Conservation (phyloP, 768 basidiomycete species). For the Tricholoma furcatifolium region DNA sequence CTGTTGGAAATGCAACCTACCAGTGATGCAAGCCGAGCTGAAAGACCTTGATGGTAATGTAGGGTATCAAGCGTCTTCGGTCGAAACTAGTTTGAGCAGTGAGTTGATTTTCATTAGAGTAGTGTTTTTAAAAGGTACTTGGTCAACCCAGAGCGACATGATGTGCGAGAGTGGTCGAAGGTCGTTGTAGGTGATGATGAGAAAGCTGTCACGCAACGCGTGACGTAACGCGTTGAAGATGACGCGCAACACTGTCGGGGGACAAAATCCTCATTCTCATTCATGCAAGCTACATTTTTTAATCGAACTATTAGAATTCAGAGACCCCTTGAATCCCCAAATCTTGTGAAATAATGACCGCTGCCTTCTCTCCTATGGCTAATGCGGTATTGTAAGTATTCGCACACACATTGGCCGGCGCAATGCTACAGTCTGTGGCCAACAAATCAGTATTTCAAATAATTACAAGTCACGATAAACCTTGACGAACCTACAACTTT, state of each 20-base stretch:
- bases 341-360: slow-evolving; percentile 59
- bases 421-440: slow-evolving; percentile 37
- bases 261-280: too few species aligned
- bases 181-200: neutral
- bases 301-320: neutral
- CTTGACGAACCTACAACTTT: slow-evolving; percentile 51
- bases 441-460: neutral
- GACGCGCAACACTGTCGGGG: neutral
- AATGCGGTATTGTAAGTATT: slow-evolving; percentile 44
- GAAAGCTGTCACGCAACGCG: slow-evolving; percentile 12
- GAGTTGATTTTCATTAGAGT: neutral
- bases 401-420: slow-evolving; percentile 37
- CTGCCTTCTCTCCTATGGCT: slow-evolving; percentile 61
- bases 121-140: slow-evolving; percentile 33
- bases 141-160: slow-evolving; percentile 75
- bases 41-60: slow-evolving; percentile 84
- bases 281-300: too few species aligned
- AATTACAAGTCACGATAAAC: neutral
- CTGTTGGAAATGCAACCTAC: slow-evolving; percentile 35
- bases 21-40: slow-evolving; percentile 75
- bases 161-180: neutral
- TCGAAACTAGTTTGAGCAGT: slow-evolving; percentile 57
- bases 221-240: slow-evolving; percentile 15
- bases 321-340: slow-evolving; percentile 25
- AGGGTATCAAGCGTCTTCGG: slow-evolving; percentile 82